phyloP scores from a whole-genome alignment of 306 rosid species.

The Abrus pulchellus region DNA sequence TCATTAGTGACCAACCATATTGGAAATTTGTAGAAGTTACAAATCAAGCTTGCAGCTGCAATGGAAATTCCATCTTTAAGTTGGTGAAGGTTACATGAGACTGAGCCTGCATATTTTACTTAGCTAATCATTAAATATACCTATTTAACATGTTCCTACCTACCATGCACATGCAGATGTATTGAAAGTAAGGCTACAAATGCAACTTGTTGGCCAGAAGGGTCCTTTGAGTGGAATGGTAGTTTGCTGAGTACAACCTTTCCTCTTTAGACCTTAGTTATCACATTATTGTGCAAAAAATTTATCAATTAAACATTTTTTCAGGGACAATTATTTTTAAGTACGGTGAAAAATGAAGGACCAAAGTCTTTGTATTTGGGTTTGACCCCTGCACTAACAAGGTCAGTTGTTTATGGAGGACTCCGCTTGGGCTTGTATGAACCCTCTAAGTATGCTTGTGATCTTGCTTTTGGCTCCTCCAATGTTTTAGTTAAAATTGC shows the following conservation, averaged over 20 bases:
- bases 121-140: not conserved
- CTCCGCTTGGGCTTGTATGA: conserved; percentile 96
- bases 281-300: conserved; percentile 36
- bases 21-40: conserved; percentile 6
- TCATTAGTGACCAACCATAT: conserved; percentile 13
- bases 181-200: conserved; percentile 94
- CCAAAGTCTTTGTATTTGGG: conserved; percentile 88
- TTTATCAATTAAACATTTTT: conserved; percentile 49
- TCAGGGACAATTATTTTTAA: conserved; percentile 76
- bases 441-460: conserved; percentile 88
- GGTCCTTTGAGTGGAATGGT: conserved; percentile 97
- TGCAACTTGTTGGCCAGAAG: conserved; percentile 96
- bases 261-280: conserved; percentile 46
- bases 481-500: conserved; percentile 85
- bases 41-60: not conserved
- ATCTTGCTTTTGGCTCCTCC: conserved; percentile 81
- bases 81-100: conserved; percentile 19
- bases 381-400: conserved; percentile 86
- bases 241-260: conserved; percentile 50
- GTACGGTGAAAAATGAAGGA: conserved; percentile 78
- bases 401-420: conserved; percentile 95
- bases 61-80: conserved; percentile 23
- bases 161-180: conserved; percentile 87
- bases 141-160: conserved; percentile 40
- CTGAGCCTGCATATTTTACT: conserved; percentile 39